Conservation (phyloP, 345 rosid species). For the Salix purpurea region DNA sequence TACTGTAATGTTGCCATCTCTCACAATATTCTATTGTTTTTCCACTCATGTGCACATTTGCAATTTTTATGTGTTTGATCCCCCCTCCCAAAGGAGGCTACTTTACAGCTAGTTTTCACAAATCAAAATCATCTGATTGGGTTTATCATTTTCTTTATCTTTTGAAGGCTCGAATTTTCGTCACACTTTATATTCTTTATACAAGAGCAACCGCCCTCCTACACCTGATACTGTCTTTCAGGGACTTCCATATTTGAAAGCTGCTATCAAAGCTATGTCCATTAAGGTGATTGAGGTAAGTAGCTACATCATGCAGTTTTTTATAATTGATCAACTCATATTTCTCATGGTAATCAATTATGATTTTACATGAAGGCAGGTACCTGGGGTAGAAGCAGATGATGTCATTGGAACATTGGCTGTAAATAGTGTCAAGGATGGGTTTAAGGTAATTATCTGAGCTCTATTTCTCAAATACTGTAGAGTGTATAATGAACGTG, state of each 20-base stretch:
- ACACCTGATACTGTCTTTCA: conserved; percentile 95
- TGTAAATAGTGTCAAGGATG: conserved; percentile 67
- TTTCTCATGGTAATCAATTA: conserved; percentile 24
- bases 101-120: background rate
- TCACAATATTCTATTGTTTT: background rate
- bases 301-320: background rate
- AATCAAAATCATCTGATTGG: too few relatives aligned
- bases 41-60: background rate
- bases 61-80: too few relatives aligned
- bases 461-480: conserved; percentile 1
- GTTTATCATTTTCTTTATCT: background rate
- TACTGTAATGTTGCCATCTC: too few relatives aligned
- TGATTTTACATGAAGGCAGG: conserved; percentile 45
- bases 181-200: conserved; percentile 74
- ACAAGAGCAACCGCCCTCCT: conserved; percentile 91
- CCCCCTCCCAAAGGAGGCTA: too few relatives aligned
- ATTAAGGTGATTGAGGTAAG: conserved; percentile 91
- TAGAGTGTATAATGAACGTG: background rate
- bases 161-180: conserved; percentile 77
- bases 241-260: conserved; percentile 92
- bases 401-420: conserved; percentile 98
- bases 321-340: conserved; percentile 5
- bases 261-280: conserved; percentile 92
- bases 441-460: conserved; percentile 58
- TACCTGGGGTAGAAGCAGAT: conserved; percentile 98